These are phyloP conservation scores for Cladosporium sphaerospermum DNA, from an alignment of 2,329 filamentous ascomycete species.

Conservation along the genomic window DNA sequence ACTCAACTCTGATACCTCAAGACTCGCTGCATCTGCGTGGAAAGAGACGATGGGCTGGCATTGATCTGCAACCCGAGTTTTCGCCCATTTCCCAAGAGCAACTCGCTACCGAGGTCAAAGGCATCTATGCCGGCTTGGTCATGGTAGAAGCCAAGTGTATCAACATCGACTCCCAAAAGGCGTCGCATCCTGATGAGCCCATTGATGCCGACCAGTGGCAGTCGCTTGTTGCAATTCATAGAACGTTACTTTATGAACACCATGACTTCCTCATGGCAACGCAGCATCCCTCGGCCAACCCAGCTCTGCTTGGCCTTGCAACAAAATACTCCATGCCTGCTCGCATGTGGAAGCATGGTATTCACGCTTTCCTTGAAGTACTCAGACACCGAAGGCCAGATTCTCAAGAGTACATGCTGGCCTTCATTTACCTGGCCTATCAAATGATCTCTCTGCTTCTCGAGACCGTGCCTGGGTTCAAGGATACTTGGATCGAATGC, in stretches of 20 bases:
- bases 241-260: constrained; percentile 50
- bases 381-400: constrained; percentile 66
- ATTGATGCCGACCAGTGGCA: constrained; percentile 71
- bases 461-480: constrained; percentile 76
- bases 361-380: constrained; percentile 47
- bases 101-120: constrained; percentile 72
- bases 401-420: constrained; percentile 81
- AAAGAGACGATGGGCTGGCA: not conserved
- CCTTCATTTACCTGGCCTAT: constrained; percentile 84
- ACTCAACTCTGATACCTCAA: constrained; percentile 1
- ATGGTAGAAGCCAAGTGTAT: constrained; percentile 88
- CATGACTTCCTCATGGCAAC: constrained; percentile 66
- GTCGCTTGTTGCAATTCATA: constrained; percentile 72
- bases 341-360: constrained; percentile 89
- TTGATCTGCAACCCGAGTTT: constrained; percentile 18
- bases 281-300: constrained; percentile 74
- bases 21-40: constrained; percentile 1
- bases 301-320: constrained; percentile 61
- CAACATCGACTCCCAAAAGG: constrained; percentile 64
- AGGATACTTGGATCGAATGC: constrained; percentile 91
- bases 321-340: constrained; percentile 86
- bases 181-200: constrained; percentile 45
- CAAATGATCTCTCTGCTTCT: constrained; percentile 82
- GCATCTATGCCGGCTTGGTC: constrained; percentile 74
- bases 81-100: constrained; percentile 65